These are phyloP conservation scores for Puccinia triticina DNA, from an alignment of 1,284 basidiomycete species.

Conservation along the genomic window DNA sequence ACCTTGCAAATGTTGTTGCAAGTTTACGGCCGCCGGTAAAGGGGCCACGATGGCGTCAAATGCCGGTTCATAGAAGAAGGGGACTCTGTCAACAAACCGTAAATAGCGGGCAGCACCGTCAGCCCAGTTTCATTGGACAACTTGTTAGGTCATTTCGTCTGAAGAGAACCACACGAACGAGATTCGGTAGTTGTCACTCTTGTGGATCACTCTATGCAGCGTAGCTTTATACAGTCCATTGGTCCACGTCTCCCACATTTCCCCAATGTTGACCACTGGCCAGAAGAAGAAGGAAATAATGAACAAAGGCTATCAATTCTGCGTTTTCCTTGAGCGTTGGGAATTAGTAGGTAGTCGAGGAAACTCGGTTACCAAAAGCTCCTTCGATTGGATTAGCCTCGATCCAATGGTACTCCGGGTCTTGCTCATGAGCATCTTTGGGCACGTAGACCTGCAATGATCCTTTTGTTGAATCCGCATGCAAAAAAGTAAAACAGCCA, in stretches of 20 bases:
- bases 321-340: neutral
- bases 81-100: slow-evolving; percentile 64
- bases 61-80: slow-evolving; percentile 85
- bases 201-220: slow-evolving; percentile 76
- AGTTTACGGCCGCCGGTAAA: slow-evolving; percentile 65
- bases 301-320: neutral
- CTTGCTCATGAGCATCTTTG: slow-evolving; percentile 58
- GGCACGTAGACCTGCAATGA: slow-evolving; percentile 78
- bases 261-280: slow-evolving; percentile 39
- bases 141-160: neutral
- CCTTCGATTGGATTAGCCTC: slow-evolving; percentile 68
- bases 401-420: slow-evolving; percentile 59
- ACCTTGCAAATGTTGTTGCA: slow-evolving; percentile 39
- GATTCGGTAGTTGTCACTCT: slow-evolving; percentile 69
- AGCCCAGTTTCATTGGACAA: neutral
- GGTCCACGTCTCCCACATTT: slow-evolving; percentile 72
- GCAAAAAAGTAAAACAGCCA: slow-evolving; percentile 76
- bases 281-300: neutral
- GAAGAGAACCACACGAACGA: neutral
- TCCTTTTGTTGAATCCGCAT: slow-evolving; percentile 73
- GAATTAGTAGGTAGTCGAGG: neutral
- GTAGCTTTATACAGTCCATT: slow-evolving; percentile 76
- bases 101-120: neutral
- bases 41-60: slow-evolving; percentile 71
- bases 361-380: slow-evolving; percentile 71